Conservation (phyloP, 1,139 yeast species). For the Blastobotrys illinoisensis region DNA sequence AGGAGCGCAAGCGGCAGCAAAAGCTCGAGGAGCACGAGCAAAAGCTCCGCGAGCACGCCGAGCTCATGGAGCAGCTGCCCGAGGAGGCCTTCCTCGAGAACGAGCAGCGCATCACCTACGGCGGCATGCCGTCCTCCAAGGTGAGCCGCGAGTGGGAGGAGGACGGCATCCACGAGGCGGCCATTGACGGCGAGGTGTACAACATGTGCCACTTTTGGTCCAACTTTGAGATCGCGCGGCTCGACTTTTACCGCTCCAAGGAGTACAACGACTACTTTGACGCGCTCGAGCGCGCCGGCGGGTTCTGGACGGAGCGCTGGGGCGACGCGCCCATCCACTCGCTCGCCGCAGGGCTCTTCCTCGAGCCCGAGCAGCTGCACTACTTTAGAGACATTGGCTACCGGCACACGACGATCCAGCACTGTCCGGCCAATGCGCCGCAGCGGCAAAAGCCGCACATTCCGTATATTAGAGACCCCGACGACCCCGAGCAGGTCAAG, state of each 20-base stretch:
- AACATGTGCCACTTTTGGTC: conserved; percentile 91
- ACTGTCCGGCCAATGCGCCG: conserved; percentile 70
- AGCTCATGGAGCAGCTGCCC: conserved; percentile 17
- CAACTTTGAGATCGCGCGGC: conserved; percentile 73
- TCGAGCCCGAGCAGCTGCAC: conserved; percentile 62
- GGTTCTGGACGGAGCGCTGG: conserved; percentile 84
- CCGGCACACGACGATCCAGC: conserved; percentile 64
- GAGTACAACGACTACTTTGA: conserved; percentile 63
- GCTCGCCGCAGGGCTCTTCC: conserved; percentile 65
- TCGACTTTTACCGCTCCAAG: conserved; percentile 69
- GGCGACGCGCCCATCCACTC: conserved; percentile 90
- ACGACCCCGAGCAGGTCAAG: conserved; percentile 23
- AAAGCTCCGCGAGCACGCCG: conserved; percentile 12
- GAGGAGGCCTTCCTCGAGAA: conserved; percentile 16
- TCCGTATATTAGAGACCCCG: conserved; percentile 30
- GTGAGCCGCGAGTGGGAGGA: conserved; percentile 12
- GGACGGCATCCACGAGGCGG: conserved; percentile 28
- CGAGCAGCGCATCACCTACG: conserved; percentile 1
- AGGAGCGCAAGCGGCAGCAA: conserved; percentile 22
- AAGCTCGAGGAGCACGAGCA: conserved; percentile 27
- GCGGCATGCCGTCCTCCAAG: conserved; percentile 2
- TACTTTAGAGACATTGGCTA: conserved; percentile 90
- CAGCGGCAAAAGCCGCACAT: conserved; percentile 28
- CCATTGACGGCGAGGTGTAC: conserved; percentile 62
- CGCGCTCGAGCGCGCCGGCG: conserved; percentile 61